Evolutionary conservation across 352 stramenopile species (phyloP), one percentile per base, ranked within the genome.

Genomic region (Globisporangium rhizosaccharum): DNA sequence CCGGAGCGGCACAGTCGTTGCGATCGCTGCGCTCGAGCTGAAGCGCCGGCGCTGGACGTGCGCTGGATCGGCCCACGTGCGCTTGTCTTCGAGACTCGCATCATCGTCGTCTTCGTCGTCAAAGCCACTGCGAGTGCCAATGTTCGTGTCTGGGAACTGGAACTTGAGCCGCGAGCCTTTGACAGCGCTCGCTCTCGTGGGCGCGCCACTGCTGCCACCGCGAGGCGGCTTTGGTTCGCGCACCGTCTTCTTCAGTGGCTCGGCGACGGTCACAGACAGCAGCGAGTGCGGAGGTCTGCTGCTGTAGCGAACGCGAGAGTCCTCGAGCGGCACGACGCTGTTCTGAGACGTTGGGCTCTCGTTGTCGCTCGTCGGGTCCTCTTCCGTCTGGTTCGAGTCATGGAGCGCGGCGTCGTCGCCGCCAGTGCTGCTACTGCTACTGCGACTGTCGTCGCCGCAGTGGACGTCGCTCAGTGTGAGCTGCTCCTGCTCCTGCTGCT

Each of bases 321-420:
- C 5, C 12, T 47, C 42, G 10, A 47, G 42, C 18, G 45, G 18
- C 17, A 44, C 39, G 45, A 50, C 45, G 2, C 28, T 20, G 28
- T 61, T 28, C 1, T 57, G 52, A 3, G 26, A 23, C n/a, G 33
- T 17, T 17, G 33, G 2, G 53, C 45, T 36, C 25, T 53, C 20
- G 62, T 49, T 6, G 51, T 28, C 49, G 4, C 14, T 39, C 12
- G 42, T 42, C 10, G 39, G 47, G 18, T 73, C 72, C 14, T 82
- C 67, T 41, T 88, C 76, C 0, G 61, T 68, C 69, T 88, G 79
- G 47, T 88, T 88, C 0, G 76, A 88, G 25, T 56, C 33, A 36
- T 18, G 0, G 7, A 26, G 37, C 2, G 25, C 6, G 25, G 15
- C 49, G 28, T 39, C 49, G 28, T 62, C 48, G 15, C 39, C 55